A percentile compares a stretch with the other conserved stretches of the same genome.
phyloP scores from a whole-genome alignment of 345 rosid species.

The Populus deltoides region DNA sequence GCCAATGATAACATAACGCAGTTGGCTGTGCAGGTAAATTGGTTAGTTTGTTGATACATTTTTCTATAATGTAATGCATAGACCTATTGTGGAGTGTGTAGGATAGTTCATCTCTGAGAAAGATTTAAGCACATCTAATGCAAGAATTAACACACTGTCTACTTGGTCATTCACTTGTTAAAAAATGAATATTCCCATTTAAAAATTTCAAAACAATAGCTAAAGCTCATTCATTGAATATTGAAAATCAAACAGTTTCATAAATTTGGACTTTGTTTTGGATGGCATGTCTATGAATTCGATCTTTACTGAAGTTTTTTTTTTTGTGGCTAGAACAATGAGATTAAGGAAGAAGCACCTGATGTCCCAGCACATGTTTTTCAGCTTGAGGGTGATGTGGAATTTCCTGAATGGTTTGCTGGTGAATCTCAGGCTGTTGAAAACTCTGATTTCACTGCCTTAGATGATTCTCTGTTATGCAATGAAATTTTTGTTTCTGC shows the following conservation, averaged over 20 bases:
- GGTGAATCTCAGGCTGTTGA: conserved; percentile 71
- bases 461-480: conserved; percentile 51
- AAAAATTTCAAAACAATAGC: too few relatives aligned
- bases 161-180: not conserved
- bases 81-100: not conserved
- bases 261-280: not conserved
- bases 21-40: conserved; percentile 36
- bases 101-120: not conserved
- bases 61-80: not conserved
- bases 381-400: conserved; percentile 26
- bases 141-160: not conserved
- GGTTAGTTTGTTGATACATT: not conserved
- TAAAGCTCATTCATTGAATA: not conserved
- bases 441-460: conserved; percentile 25
- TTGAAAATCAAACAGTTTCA: not conserved
- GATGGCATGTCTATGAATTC: not conserved
- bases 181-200: too few relatives aligned
- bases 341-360: conserved; percentile 32
- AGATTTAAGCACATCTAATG: not conserved
- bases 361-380: conserved; percentile 7
- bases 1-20: conserved; percentile 20
- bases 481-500: conserved; percentile 46
- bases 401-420: conserved; percentile 42
- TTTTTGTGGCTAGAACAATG: conserved; percentile 35
- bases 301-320: not conserved